A percentile compares a stretch with the other conserved stretches of the same genome.
Conservation (phyloP, 129 eudicot species). For the Ambrosia artemisiifolia region DNA sequence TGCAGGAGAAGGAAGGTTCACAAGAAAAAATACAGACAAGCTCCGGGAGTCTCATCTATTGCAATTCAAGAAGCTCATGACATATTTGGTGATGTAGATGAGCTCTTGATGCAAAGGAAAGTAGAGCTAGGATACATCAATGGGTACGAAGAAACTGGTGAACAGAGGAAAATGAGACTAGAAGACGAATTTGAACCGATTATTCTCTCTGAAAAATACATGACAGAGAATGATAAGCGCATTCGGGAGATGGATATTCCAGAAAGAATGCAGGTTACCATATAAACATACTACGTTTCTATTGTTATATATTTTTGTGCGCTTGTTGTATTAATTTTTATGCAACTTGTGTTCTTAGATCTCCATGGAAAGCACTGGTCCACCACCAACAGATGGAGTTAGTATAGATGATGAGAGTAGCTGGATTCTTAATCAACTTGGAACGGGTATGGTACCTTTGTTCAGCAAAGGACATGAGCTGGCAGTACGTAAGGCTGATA, state of each 20-base stretch:
- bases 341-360: constrained; percentile 36
- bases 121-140: background rate
- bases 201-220: constrained; percentile 70
- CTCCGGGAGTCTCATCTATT: constrained; percentile 71
- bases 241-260: constrained; percentile 81
- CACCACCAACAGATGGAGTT: constrained; percentile 59
- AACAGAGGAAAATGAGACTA: constrained; percentile 53
- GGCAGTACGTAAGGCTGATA: constrained; percentile 42
- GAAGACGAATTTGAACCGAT: constrained; percentile 81
- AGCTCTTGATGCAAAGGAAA: background rate
- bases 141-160: constrained; percentile 43
- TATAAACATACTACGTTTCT: background rate
- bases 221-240: constrained; percentile 73
- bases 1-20: constrained; percentile 59
- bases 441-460: constrained; percentile 37
- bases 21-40: constrained; percentile 60
- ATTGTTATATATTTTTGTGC: too few relatives aligned
- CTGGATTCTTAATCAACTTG: constrained; percentile 76
- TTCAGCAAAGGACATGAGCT: constrained; percentile 40
- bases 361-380: constrained; percentile 79
- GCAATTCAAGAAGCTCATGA: constrained; percentile 85
- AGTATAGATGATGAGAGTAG: constrained; percentile 67
- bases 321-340: constrained; percentile 2
- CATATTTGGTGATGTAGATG: constrained; percentile 85
- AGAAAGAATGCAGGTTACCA: constrained; percentile 87